These are phyloP conservation scores for Orychophragmus violaceus DNA, from an alignment of 345 rosid genomes.

Conservation along the genomic window DNA sequence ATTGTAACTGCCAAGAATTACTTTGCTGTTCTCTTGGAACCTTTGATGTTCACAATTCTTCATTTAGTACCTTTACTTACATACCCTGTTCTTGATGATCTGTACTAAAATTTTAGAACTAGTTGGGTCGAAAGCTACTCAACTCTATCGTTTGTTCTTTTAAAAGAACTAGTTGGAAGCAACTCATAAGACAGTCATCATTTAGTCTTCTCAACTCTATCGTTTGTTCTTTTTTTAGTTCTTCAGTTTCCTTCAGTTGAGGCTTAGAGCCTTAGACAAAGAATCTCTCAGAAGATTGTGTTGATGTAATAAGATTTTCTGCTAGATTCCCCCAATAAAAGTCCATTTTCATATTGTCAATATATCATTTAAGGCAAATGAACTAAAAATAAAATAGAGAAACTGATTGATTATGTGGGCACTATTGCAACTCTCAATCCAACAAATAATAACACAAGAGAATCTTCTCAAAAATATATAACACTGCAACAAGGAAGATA, in stretches of 20 bases:
- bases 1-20: background rate
- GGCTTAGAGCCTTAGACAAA: background rate
- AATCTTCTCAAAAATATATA: background rate
- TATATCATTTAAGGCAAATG: background rate
- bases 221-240: background rate
- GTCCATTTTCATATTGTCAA: background rate
- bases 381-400: background rate
- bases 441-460: slow-evolving; percentile 23
- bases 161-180: too few species aligned
- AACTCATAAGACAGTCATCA: background rate
- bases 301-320: background rate
- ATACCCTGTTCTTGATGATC: too few species aligned
- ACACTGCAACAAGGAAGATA: slow-evolving; percentile 20
- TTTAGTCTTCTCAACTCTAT: background rate
- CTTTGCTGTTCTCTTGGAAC: slow-evolving; percentile 5
- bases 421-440: slow-evolving; percentile 20
- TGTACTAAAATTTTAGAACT: too few species aligned
- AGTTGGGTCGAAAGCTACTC: too few species aligned
- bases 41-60: too few species aligned
- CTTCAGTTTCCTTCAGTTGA: background rate
- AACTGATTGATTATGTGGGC: slow-evolving; percentile 3
- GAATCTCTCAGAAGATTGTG: background rate
- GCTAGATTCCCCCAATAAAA: background rate
- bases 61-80: too few species aligned
- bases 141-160: too few species aligned